Evolutionary conservation across 108 stramenopile species (phyloP).

Genomic region (Nannochloropsis oceanica): DNA sequence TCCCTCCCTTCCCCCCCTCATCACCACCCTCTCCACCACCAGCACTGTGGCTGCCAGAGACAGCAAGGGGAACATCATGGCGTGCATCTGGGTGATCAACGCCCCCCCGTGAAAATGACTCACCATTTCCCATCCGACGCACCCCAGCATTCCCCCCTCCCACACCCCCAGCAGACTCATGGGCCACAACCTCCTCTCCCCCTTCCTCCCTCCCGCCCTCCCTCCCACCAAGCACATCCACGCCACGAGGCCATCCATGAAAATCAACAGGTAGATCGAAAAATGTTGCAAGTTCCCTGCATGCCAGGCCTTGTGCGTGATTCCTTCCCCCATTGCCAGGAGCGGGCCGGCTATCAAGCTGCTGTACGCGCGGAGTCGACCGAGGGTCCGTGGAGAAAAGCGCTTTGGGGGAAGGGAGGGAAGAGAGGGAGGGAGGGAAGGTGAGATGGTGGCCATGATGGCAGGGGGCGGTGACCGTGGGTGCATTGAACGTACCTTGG

Average conservation of each 20-base stretch:
- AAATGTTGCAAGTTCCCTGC: neutral
- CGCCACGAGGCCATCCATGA: neutral
- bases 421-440: too few relatives aligned
- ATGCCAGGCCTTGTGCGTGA: neutral
- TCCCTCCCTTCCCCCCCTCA: neutral
- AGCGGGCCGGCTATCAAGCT: neutral
- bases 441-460: too few relatives aligned
- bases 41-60: neutral
- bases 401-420: neutral
- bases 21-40: neutral
- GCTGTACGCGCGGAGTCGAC: neutral
- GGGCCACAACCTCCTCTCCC: neutral
- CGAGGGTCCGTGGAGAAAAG: neutral
- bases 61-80: neutral
- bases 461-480: too few relatives aligned
- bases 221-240: neutral
- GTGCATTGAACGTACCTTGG: neutral
- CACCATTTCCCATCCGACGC: neutral
- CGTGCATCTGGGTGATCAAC: neutral
- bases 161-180: neutral
- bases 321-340: neutral
- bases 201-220: neutral
- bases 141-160: neutral
- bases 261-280: neutral
- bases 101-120: neutral